Evolutionary conservation across 176 grass and related monocot genomes (phyloP), one percentile per base, ranked within the genome.

Genomic region (Olyra latifolia): DNA sequence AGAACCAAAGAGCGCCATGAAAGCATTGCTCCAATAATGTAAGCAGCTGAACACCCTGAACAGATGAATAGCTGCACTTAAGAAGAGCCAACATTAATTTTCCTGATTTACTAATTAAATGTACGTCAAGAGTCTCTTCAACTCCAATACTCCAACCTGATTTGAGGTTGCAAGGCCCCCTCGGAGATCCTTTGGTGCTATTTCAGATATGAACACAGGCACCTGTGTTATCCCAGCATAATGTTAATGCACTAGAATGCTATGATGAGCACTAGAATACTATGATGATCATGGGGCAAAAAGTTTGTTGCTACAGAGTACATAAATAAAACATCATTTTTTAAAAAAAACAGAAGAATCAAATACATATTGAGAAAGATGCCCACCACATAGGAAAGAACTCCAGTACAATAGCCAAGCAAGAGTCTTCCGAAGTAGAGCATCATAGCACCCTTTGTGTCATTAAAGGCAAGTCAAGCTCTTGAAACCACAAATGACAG

Each of bases 331-430:
- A 83, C 16, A 46, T 10, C 45, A n/a, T 58, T 9, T 19, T 30
- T 44, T 44, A 10, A 44, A 44, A 24, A 29, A 46, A 50, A 58
- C 8, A 74, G 1, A 41, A 41, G 15, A 72, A 48, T n/a, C 9
- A 55, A 46, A 15, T 72, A 15, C 55, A 40, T 9, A 16, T 62
- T 46, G 17, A 45, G 57, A 73, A 48, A 74, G 39, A 82, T 79
- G 50, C 85, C 47, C 83, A 93, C 91, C 88, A 93, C 91, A 87
- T 92, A 95, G 46, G 92, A 95, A 85, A 95, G 82, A 82, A 89
- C 84, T 68, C 89, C 87, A 24, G 91, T 91, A 42, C 92, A 91
- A 62, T 83, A 89, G 2, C 92, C 89, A 48, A 88, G 71, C 65
- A 72, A 68, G 20, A 95, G 0, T 68, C 92, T 87, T 82, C 92